phyloP scores from a whole-genome alignment of 2,329 filamentous ascomycete genomes.

The Cytospora paraplurivora region DNA sequence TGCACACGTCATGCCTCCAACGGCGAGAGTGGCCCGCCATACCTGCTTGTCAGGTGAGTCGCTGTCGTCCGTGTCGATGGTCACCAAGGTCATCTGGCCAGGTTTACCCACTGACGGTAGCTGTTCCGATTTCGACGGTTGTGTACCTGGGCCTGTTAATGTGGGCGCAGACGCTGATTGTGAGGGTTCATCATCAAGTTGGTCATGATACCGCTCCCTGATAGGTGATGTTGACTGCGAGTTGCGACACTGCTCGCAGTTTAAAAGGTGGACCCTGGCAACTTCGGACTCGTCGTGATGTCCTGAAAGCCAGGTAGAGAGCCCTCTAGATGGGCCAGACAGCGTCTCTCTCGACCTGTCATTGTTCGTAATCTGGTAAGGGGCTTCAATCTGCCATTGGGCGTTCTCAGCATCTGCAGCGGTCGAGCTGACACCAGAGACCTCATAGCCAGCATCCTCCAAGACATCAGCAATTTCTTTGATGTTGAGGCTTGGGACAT shows the following conservation, averaged over 20 bases:
- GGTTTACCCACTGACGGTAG: not conserved
- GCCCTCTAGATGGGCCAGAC: slow-evolving; percentile 29
- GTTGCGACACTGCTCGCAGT: slow-evolving; percentile 46
- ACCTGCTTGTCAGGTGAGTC: slow-evolving; percentile 33
- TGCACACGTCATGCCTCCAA: slow-evolving; percentile 75
- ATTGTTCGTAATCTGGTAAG: slow-evolving; percentile 26
- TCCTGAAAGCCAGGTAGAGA: slow-evolving; percentile 36
- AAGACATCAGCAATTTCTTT: slow-evolving; percentile 49
- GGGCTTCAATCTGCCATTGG: slow-evolving; percentile 29
- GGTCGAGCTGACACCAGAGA: slow-evolving; percentile 51
- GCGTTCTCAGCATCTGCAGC: slow-evolving; percentile 33
- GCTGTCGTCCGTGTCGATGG: slow-evolving; percentile 39
- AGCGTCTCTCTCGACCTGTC: slow-evolving; percentile 11
- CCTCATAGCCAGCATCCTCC: slow-evolving; percentile 60
- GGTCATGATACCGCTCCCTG: slow-evolving; percentile 9
- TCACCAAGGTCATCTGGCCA: slow-evolving; percentile 35
- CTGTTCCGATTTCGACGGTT: not conserved
- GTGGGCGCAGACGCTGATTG: slow-evolving; percentile 1
- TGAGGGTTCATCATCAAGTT: not conserved
- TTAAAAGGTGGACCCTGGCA: slow-evolving; percentile 43
- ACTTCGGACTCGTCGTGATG: slow-evolving; percentile 25
- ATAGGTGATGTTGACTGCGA: slow-evolving; percentile 27
- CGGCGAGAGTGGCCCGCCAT: slow-evolving; percentile 59
- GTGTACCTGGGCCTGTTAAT: not conserved
- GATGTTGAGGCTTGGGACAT: slow-evolving; percentile 50